Base-by-base conservation (phyloP, 495 filamentous ascomycete species). In the Echria macrotheca region DNA sequence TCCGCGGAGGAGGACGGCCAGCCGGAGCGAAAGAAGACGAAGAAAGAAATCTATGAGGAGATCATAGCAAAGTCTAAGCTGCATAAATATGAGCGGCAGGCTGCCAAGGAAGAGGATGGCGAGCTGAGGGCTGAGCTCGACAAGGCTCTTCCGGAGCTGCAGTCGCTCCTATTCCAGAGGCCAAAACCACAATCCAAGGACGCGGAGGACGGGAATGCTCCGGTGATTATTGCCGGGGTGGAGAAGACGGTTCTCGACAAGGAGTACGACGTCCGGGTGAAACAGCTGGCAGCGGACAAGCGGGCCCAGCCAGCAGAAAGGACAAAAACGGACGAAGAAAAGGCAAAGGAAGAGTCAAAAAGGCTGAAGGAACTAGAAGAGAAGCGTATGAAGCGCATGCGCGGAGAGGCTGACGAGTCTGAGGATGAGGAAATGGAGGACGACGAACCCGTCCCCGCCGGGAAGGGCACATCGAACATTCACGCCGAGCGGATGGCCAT, bases 11-110 rank as follows among this genome's bases (percentile, higher is more conserved):
- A 72, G 17, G 75, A 66, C 1, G 75, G 67, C 23, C 75, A 80
- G 21, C 83, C 86, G 0, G 85, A 87, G 52, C 76, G 82, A 35
- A 95, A 95, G 61, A 99, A 95, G 69, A 86, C 82, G 15, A 96
- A 91, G 64, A 80, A 89, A 38, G 93, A 99, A 61, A 87, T 97
- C 25, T 96, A 96, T 85, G 85, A 91, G 56, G 94, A 98, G 66
- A 81, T 97, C 50, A 97, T 97, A 51, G 86, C 90, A 29, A 99
- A 97, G 68, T 97, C 94, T 2, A 99, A 97, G 63, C 76, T 87
- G 22, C 75, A 96, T 73, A 97, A 94, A 69, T 85, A 87, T 50
- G 89, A 63, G 55, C 83, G 93, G 17, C 94, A 97, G 69, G 81
- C 87, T 46, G 78, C 79, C 6, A 98, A 96, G 64, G 93, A 97